A percentile compares a stretch with the other conserved stretches of the same genome.
These are phyloP conservation scores for Cicer chorassanicum DNA, from an alignment of 306 rosid genomes.

Conservation along the genomic window DNA sequence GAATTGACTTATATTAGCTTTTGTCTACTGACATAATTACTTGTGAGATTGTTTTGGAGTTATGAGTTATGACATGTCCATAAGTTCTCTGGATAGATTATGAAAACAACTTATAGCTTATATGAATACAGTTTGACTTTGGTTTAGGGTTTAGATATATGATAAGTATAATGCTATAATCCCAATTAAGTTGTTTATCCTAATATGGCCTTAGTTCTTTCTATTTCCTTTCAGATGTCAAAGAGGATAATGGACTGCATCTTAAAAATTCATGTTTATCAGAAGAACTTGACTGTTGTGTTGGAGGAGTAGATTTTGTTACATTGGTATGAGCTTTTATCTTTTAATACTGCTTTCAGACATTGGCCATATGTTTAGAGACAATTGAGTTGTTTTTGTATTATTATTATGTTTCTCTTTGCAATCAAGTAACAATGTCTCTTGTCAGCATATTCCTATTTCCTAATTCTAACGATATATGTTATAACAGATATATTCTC, in stretches of 20 bases:
- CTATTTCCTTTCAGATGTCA: conserved; percentile 48
- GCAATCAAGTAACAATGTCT: neutral
- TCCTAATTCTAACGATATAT: neutral
- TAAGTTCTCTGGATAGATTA: too few relatives aligned
- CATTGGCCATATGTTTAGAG: conserved; percentile 22
- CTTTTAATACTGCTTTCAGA: conserved; percentile 10
- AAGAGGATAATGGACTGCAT: conserved; percentile 43
- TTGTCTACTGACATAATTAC: too few relatives aligned
- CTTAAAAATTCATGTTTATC: conserved; percentile 39
- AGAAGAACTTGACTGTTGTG: conserved; percentile 57
- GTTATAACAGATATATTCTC: neutral
- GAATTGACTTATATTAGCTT: too few relatives aligned
- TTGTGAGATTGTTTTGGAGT: too few relatives aligned
- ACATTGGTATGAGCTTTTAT: conserved; percentile 68
- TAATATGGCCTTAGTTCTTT: neutral
- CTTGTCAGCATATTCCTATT: neutral
- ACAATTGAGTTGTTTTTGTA: conserved; percentile 13
- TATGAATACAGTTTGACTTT: too few relatives aligned
- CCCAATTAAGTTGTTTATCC: too few relatives aligned
- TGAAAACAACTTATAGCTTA: too few relatives aligned
- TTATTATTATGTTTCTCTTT: conserved; percentile 21
- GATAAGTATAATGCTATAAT: too few relatives aligned
- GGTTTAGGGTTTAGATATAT: too few relatives aligned
- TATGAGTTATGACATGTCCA: too few relatives aligned
- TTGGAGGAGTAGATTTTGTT: conserved; percentile 83